These are phyloP conservation scores for Pythium plurisporium DNA, from an alignment of 352 stramenopile genomes.

Conservation along the genomic window DNA sequence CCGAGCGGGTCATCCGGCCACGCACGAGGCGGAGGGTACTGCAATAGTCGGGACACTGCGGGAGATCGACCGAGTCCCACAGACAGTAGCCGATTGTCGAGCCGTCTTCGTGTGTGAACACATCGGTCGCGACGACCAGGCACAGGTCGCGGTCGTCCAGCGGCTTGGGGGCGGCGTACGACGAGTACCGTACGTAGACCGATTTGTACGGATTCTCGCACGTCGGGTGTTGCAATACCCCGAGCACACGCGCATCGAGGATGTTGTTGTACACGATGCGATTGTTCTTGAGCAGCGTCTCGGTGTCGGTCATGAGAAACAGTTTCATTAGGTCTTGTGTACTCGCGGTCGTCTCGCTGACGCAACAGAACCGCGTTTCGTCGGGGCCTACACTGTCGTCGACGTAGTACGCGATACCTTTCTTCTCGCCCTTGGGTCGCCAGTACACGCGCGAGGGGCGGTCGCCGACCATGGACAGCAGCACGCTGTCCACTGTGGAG, in stretches of 20 bases:
- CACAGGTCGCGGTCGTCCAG: conserved; percentile 39
- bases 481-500: conserved; percentile 31
- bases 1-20: conserved; percentile 42
- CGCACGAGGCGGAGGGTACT: conserved; percentile 21
- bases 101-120: conserved; percentile 29
- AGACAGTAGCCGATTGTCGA: conserved; percentile 57
- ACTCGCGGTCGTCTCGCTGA: conserved; percentile 29
- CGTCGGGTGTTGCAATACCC: conserved; percentile 36
- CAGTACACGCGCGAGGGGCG: conserved; percentile 28
- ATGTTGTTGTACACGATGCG: conserved; percentile 45
- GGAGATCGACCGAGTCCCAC: conserved; percentile 47
- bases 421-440: conserved; percentile 42
- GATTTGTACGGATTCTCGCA: conserved; percentile 32
- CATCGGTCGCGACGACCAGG: conserved; percentile 31
- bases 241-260: conserved; percentile 35
- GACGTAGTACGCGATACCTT: conserved; percentile 46
- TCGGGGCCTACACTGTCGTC: conserved; percentile 34
- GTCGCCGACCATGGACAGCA: conserved; percentile 43
- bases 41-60: conserved; percentile 1
- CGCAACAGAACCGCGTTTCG: conserved; percentile 60
- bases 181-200: conserved; percentile 32
- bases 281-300: conserved; percentile 34
- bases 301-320: conserved; percentile 37
- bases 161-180: conserved; percentile 29
- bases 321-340: conserved; percentile 51